These are phyloP conservation scores for Stylosanthes scabra DNA, from an alignment of 331 rosid genomes.

Conservation along the genomic window DNA sequence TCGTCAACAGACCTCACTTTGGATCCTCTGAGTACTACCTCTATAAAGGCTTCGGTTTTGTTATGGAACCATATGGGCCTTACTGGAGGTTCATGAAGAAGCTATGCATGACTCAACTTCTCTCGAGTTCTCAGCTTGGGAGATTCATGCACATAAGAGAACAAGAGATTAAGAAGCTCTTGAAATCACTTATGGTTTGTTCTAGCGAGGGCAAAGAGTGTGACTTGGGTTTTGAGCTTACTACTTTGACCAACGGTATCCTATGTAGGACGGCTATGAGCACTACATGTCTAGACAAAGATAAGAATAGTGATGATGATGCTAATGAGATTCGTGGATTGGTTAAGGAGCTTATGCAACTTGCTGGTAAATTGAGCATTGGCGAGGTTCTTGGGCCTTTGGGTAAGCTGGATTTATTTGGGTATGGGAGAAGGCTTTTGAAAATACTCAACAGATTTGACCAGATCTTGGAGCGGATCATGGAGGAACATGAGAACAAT, in stretches of 20 bases:
- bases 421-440: conserved; percentile 58
- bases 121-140: conserved; percentile 50
- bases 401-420: conserved; percentile 63
- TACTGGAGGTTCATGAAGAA: conserved; percentile 85
- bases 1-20: conserved; percentile 55
- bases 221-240: conserved; percentile 46
- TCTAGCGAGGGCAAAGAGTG: conserved; percentile 29
- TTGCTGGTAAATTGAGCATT: conserved; percentile 62
- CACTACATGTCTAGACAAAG: conserved; percentile 46
- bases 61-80: conserved; percentile 60
- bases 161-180: conserved; percentile 42
- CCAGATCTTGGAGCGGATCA: conserved; percentile 53
- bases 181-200: conserved; percentile 36
- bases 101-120: conserved; percentile 60
- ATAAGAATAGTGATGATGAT: conserved; percentile 54
- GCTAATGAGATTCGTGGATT: conserved; percentile 47
- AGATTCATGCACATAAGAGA: conserved; percentile 46
- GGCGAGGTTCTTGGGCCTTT: conserved; percentile 73
- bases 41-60: conserved; percentile 56
- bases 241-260: conserved; percentile 54
- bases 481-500: conserved; percentile 60
- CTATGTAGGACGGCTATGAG: conserved; percentile 71
- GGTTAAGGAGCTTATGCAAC: conserved; percentile 43
- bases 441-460: conserved; percentile 52
- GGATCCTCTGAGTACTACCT: conserved; percentile 54